These are phyloP conservation scores for Verticillium albo-atrum DNA, from an alignment of 2,329 filamentous ascomycete species.

Conservation along the genomic window DNA sequence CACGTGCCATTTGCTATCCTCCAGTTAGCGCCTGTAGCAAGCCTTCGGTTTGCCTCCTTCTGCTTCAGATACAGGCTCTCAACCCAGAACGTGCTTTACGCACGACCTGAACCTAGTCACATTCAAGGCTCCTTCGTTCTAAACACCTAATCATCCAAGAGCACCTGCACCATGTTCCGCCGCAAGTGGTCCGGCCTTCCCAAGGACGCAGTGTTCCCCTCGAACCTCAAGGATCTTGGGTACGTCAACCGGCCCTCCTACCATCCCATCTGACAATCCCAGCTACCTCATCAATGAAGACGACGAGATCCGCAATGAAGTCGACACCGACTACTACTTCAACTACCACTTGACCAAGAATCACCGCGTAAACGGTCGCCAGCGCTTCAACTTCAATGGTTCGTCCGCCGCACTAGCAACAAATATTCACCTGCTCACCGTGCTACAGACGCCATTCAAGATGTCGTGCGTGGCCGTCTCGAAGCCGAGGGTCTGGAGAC, in stretches of 20 bases:
- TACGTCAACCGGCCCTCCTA: conserved; percentile 30
- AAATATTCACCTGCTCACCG: neutral
- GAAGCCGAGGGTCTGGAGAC: conserved; percentile 53
- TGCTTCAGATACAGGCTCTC: too few relatives aligned
- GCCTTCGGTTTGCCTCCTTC: too few relatives aligned
- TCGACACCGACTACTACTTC: conserved; percentile 65
- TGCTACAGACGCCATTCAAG: conserved; percentile 54
- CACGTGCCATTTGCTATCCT: too few relatives aligned
- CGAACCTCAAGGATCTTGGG: conserved; percentile 68
- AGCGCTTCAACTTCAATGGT: conserved; percentile 73
- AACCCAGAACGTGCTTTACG: too few relatives aligned
- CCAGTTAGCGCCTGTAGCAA: too few relatives aligned
- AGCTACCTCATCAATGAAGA: conserved; percentile 76
- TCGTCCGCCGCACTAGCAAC: conserved; percentile 15
- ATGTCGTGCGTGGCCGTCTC: conserved; percentile 60
- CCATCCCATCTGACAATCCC: conserved; percentile 1
- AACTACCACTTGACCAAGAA: conserved; percentile 71
- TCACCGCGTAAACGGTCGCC: conserved; percentile 70
- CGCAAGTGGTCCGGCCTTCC: conserved; percentile 65
- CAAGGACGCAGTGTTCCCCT: conserved; percentile 61
- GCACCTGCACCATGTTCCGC: conserved; percentile 77
- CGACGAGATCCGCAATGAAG: conserved; percentile 69
- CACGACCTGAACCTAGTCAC: too few relatives aligned
- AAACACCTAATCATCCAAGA: too few relatives aligned
- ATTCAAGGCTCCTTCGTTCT: too few relatives aligned